A percentile compares a stretch with the other conserved stretches of the same genome.
Conservation (phyloP, 2,329 filamentous ascomycete genomes). For the Aspergillus ochraceus region DNA sequence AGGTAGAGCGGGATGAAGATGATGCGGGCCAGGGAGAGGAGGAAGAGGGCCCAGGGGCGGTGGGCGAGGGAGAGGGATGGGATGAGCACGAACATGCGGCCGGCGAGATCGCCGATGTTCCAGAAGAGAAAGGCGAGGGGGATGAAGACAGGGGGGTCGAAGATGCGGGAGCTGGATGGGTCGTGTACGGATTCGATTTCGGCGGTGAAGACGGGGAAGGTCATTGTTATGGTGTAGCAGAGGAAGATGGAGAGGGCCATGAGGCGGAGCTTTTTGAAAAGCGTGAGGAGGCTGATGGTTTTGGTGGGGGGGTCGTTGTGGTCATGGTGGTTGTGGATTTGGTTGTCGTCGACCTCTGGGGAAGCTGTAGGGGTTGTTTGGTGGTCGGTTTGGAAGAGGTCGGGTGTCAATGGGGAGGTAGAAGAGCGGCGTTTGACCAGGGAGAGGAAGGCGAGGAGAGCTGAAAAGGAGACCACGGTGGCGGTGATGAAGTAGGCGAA, state of each 20-base stretch:
- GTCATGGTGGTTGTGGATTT: background rate
- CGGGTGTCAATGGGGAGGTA: background rate
- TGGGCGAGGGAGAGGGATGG: constrained; percentile 58
- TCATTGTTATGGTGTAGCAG: constrained; percentile 85
- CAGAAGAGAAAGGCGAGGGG: constrained; percentile 88
- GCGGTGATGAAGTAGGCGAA: constrained; percentile 92
- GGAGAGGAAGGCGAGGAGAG: constrained; percentile 72
- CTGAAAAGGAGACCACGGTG: constrained; percentile 68
- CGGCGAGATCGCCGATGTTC: constrained; percentile 84
- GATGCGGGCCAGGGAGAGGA: constrained; percentile 63
- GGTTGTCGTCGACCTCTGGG: background rate
- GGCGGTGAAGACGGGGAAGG: constrained; percentile 88
- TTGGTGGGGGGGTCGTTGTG: constrained; percentile 35
- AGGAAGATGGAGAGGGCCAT: constrained; percentile 74
- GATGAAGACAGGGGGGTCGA: constrained; percentile 73
- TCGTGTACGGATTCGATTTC: constrained; percentile 58
- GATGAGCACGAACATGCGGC: constrained; percentile 67
- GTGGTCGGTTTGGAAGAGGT: background rate
- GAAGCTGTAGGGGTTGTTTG: background rate
- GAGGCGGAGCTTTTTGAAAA: constrained; percentile 79
- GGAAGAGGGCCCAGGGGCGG: constrained; percentile 67
- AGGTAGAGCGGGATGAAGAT: constrained; percentile 81
- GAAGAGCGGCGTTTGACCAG: constrained; percentile 57
- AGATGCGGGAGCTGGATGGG: constrained; percentile 56
- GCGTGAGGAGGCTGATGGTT: constrained; percentile 59